These are phyloP conservation scores for Daldinia decipiens DNA, from an alignment of 495 filamentous ascomycete species.

Conservation along the genomic window DNA sequence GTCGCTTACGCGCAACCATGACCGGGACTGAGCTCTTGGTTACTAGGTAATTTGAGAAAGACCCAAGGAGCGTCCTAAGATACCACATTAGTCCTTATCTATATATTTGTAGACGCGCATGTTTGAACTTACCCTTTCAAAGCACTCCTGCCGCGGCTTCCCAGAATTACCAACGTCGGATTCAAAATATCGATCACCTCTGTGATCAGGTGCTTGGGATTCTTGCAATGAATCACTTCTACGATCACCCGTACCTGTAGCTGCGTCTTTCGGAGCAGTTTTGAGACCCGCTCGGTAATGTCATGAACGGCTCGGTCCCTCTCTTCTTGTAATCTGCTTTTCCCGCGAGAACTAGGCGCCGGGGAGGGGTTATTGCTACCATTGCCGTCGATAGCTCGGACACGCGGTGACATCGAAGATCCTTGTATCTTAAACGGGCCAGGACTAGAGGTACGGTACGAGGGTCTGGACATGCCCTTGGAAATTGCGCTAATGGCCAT, in stretches of 20 bases:
- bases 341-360: slow-evolving; percentile 53
- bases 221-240: slow-evolving; percentile 98
- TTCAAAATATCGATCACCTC: slow-evolving; percentile 91
- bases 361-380: slow-evolving; percentile 52
- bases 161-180: slow-evolving; percentile 93
- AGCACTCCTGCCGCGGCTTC: slow-evolving; percentile 87
- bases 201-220: slow-evolving; percentile 83
- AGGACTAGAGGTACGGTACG: slow-evolving; percentile 47
- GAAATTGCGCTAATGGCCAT: slow-evolving; percentile 60
- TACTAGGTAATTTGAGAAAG: slow-evolving; percentile 96
- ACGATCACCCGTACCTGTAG: slow-evolving; percentile 91
- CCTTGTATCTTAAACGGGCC: slow-evolving; percentile 44
- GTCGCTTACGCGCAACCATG: slow-evolving; percentile 87
- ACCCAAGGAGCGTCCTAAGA: slow-evolving; percentile 72
- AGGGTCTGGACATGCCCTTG: slow-evolving; percentile 49
- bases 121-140: slow-evolving; percentile 81
- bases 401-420: slow-evolving; percentile 46
- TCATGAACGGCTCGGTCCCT: slow-evolving; percentile 77
- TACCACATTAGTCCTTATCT: slow-evolving; percentile 14
- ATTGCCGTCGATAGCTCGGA: slow-evolving; percentile 39
- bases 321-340: slow-evolving; percentile 75
- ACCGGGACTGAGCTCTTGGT: slow-evolving; percentile 96
- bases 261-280: slow-evolving; percentile 85
- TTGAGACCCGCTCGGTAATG: slow-evolving; percentile 81
- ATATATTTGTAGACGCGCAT: neutral